Conservation (phyloP, 1,139 yeast species). For the Diutina neorugosa region DNA sequence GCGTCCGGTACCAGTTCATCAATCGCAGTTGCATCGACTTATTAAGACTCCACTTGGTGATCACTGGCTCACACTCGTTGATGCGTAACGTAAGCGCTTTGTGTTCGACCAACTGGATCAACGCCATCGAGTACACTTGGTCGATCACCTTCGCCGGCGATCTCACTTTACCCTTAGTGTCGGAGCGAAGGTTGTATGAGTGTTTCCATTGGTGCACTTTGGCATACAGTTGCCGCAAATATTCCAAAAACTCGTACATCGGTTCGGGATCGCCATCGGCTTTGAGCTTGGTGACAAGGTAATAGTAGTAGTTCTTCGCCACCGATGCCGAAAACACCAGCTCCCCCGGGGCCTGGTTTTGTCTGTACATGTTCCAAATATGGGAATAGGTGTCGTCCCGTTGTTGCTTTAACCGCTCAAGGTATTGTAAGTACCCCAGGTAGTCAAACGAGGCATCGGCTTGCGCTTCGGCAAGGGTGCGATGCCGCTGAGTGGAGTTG, state of each 20-base stretch:
- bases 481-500: background rate
- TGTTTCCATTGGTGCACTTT: background rate
- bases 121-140: background rate
- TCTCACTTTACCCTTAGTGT: background rate
- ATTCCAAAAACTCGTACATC: background rate
- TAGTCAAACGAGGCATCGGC: background rate
- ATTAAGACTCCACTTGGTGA: background rate
- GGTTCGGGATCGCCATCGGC: background rate
- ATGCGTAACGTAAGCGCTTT: background rate
- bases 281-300: background rate
- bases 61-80: background rate
- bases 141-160: background rate
- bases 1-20: background rate
- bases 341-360: background rate
- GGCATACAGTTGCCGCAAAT: background rate
- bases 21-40: background rate
- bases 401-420: background rate
- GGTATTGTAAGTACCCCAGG: background rate
- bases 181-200: background rate
- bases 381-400: background rate
- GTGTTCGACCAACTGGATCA: constrained; percentile 2
- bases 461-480: background rate
- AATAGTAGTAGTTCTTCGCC: background rate
- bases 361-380: background rate
- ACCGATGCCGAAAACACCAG: background rate